These are phyloP conservation scores for Byssochlamys sp. DNA, from an alignment of 2,329 filamentous ascomycete genomes.

Conservation along the genomic window DNA sequence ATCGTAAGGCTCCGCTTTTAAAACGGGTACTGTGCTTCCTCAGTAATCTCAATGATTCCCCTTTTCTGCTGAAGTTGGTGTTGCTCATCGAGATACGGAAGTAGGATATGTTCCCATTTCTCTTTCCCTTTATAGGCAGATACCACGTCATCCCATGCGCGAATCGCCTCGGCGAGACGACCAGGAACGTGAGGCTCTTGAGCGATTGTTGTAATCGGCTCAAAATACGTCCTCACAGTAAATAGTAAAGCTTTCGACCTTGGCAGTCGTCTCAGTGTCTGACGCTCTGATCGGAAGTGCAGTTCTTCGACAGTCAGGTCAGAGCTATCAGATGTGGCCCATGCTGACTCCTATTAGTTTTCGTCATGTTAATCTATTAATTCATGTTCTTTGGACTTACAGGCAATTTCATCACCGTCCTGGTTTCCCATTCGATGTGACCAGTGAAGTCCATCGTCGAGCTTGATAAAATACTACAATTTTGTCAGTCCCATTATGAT, in stretches of 20 bases:
- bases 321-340: conserved; percentile 1
- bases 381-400: not conserved
- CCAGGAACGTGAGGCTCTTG: conserved; percentile 1
- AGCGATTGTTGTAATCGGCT: not conserved
- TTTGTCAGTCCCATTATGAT: not conserved
- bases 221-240: not conserved
- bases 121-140: conserved; percentile 6
- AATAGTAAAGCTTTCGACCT: conserved; percentile 1
- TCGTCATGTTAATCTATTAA: not conserved
- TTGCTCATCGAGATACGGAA: not conserved
- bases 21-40: not conserved
- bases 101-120: conserved; percentile 6
- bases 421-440: conserved; percentile 11
- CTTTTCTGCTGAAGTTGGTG: not conserved
- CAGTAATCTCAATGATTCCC: not conserved
- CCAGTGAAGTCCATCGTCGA: conserved; percentile 11
- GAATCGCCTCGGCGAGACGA: conserved; percentile 4
- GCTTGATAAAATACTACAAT: conserved; percentile 9
- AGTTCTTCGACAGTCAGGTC: conserved; percentile 3
- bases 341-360: not conserved
- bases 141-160: conserved; percentile 4
- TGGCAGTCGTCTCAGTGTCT: conserved; percentile 3
- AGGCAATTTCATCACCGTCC: conserved; percentile 7
- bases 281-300: conserved; percentile 7
- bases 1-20: not conserved